These are phyloP conservation scores for Rhizopogon vinicolor DNA, from an alignment of 768 basidiomycete genomes.

Conservation along the genomic window DNA sequence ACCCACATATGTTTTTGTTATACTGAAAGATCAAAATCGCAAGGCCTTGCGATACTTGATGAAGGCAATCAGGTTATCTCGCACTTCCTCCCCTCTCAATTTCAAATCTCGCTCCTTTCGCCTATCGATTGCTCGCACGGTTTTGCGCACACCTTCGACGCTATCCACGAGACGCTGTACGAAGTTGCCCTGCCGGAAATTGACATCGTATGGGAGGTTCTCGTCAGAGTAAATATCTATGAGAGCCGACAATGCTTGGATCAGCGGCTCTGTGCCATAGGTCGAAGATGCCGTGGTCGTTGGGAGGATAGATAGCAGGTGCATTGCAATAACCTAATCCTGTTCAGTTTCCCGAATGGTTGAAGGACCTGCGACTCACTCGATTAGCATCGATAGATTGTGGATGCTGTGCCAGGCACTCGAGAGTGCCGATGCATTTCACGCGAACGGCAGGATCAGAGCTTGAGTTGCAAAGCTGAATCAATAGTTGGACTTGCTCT, in stretches of 20 bases:
- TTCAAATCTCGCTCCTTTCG: conserved; percentile 62
- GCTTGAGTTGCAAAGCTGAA: conserved; percentile 57
- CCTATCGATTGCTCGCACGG: conserved; percentile 60
- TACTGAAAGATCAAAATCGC: conserved; percentile 19
- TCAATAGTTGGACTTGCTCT: conserved; percentile 60
- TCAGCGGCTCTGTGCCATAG: conserved; percentile 58
- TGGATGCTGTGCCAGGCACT: conserved; percentile 73
- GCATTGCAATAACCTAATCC: conserved; percentile 54
- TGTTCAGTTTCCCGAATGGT: not conserved
- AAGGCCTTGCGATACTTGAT: conserved; percentile 66
- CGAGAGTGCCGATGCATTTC: conserved; percentile 81
- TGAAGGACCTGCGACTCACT: conserved; percentile 32
- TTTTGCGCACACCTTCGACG: conserved; percentile 58
- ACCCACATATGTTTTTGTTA: not conserved
- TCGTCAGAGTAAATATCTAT: conserved; percentile 96
- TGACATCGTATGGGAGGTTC: conserved; percentile 68
- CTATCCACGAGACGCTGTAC: conserved; percentile 51
- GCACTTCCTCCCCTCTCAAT: conserved; percentile 68
- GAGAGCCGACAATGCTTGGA: conserved; percentile 77
- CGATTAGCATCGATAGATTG: conserved; percentile 54
- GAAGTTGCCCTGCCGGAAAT: conserved; percentile 65
- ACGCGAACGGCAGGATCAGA: conserved; percentile 55
- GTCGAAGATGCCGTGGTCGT: conserved; percentile 32
- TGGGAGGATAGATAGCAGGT: conserved; percentile 63
- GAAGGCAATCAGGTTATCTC: conserved; percentile 73